Conservation (phyloP, 2,329 filamentous ascomycete species). For the Penicillium sp. region DNA sequence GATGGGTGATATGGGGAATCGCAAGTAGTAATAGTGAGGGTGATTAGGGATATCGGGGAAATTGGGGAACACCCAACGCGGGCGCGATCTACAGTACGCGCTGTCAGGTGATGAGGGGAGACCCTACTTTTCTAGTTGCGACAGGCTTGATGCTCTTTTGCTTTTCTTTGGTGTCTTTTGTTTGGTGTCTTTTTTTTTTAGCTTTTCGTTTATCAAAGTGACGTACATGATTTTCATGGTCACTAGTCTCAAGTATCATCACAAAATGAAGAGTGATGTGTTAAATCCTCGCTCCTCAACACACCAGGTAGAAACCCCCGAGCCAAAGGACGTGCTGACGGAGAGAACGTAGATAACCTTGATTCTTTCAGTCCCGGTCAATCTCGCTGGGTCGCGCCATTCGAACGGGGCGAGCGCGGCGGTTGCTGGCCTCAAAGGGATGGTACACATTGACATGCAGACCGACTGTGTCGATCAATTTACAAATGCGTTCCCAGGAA, state of each 20-base stretch:
- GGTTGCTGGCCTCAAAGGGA: slow-evolving; percentile 15
- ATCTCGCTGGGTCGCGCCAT: not conserved
- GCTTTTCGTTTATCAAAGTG: not conserved
- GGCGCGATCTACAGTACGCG: slow-evolving; percentile 20
- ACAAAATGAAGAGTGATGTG: not conserved
- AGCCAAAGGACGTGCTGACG: not conserved
- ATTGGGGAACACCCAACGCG: slow-evolving; percentile 8
- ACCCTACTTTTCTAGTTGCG: not conserved
- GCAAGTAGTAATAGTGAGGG: not conserved
- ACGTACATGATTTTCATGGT: not conserved
- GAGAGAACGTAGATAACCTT: not conserved
- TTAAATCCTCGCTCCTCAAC: not conserved
- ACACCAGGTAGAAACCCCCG: not conserved
- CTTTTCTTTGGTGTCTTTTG: not conserved
- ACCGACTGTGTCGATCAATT: slow-evolving; percentile 42
- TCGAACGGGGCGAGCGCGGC: not conserved
- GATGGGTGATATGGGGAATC: not conserved
- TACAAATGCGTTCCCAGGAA: slow-evolving; percentile 51
- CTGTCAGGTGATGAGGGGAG: slow-evolving; percentile 21
- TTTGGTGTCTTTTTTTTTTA: not conserved
- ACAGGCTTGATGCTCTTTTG: not conserved
- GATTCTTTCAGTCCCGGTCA: not conserved
- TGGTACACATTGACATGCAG: slow-evolving; percentile 37
- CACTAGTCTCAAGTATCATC: not conserved
- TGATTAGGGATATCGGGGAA: not conserved